Percentiles rank a stretch among this genome's conserved stretches.
phyloP scores from a whole-genome alignment of 371 early-diverging fungal genomes.

The Batkoa obscura region DNA sequence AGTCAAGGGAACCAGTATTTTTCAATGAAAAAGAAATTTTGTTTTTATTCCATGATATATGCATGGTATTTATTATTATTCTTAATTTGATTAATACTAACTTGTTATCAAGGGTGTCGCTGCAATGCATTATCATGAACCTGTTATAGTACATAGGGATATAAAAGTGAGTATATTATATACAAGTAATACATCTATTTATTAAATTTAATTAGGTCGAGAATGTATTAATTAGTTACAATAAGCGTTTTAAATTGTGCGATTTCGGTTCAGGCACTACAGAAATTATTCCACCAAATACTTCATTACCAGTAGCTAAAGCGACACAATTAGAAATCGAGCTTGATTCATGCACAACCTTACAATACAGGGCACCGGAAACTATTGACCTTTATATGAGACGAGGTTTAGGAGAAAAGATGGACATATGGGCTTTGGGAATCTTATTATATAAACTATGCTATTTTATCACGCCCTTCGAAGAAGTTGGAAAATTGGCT shows the following conservation, averaged over 20 bases:
- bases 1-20: conserved; percentile 42
- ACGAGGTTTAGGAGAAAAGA: conserved; percentile 62
- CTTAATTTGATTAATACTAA: neutral
- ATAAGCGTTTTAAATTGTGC: conserved; percentile 63
- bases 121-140: conserved; percentile 62
- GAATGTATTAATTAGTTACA: conserved; percentile 26
- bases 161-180: conserved; percentile 53
- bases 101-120: conserved; percentile 44
- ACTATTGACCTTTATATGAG: conserved; percentile 74
- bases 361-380: conserved; percentile 88
- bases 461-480: conserved; percentile 79
- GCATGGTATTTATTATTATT: conserved; percentile 26
- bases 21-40: conserved; percentile 65
- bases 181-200: neutral
- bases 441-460: conserved; percentile 74
- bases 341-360: conserved; percentile 65
- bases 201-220: conserved; percentile 17
- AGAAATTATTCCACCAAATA: conserved; percentile 26
- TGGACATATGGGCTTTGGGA: conserved; percentile 79
- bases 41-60: conserved; percentile 65
- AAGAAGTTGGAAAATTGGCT: conserved; percentile 66
- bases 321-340: conserved; percentile 68
- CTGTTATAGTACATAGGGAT: conserved; percentile 64
- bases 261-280: conserved; percentile 86
- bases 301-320: conserved; percentile 31